Evolutionary conservation across 225 moss, liverwort and hornwort genomes (phyloP).

Genomic region (Physcomitrellopsis africana): DNA sequence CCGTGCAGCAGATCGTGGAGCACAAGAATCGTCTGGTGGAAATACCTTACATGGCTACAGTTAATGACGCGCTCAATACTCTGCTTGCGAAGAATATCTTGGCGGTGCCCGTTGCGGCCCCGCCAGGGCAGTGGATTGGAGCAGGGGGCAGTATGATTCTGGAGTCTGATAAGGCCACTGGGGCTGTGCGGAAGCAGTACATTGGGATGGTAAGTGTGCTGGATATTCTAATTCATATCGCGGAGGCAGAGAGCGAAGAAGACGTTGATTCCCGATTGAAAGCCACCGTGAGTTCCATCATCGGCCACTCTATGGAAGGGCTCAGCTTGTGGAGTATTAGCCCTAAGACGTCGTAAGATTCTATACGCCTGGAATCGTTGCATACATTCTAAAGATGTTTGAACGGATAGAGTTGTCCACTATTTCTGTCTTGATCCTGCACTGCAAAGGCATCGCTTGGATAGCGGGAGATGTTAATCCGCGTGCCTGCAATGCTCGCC

Average conservation of each 20-base stretch:
- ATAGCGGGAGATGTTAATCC: not conserved
- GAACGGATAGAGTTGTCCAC: not conserved
- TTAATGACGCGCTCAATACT: constrained; percentile 75
- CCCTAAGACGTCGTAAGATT: constrained; percentile 76
- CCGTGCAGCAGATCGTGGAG: constrained; percentile 67
- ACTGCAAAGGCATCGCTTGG: not conserved
- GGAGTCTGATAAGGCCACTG: constrained; percentile 83
- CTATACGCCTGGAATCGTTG: not conserved
- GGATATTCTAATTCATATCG: constrained; percentile 82
- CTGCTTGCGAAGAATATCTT: constrained; percentile 78
- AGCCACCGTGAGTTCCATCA: constrained; percentile 61
- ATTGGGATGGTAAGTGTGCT: constrained; percentile 96
- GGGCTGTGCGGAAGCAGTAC: constrained; percentile 85
- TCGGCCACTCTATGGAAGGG: constrained; percentile 88
- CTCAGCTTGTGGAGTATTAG: constrained; percentile 93
- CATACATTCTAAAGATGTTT: no score
- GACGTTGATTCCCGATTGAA: constrained; percentile 52
- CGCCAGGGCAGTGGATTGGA: constrained; percentile 95
- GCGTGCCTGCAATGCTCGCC: not conserved
- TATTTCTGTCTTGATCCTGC: not conserved
- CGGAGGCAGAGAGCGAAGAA: constrained; percentile 48
- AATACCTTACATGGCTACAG: constrained; percentile 85
- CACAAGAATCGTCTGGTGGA: constrained; percentile 74
- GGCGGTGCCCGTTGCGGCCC: constrained; percentile 91
- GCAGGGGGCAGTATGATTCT: constrained; percentile 90